Evolutionary conservation across 2,329 filamentous ascomycete genomes (phyloP), one percentile per base, ranked within the genome.

Genomic region (Fusarium camptoceras): DNA sequence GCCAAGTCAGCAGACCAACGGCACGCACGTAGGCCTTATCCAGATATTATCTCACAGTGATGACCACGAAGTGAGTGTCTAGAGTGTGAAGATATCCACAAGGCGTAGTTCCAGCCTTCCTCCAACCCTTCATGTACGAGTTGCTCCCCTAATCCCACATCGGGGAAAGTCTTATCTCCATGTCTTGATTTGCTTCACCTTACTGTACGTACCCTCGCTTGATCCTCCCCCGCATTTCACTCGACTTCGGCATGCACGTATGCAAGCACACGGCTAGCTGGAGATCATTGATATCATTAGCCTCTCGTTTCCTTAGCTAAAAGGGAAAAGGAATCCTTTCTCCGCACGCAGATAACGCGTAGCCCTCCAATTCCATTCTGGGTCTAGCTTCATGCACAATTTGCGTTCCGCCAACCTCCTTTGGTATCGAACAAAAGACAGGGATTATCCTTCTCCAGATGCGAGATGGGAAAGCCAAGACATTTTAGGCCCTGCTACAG

Each of bases 331-430:
- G 27, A 44, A 30, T 50, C 34, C 18, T 47, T 68, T 64, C 68
- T 71, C 64, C 68, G 66, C 68, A 71, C 43, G 9, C 55, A 64
- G 67, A 70, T 70, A 71, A 71, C 67, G 46, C 47, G 46, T 69
- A 41, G 20, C 53, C 25, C 42, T 18, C 27, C 41, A 34, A 11
- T 28, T 2, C 56, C 54, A 20, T 14, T 47, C 50, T 7, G 5
- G 55, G 59, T 20, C 34, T 71, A 66, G 68, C 55, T 55, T 68
- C 59, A 71, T 68, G 68, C 68, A 65, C 55, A 59, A 71, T 71
- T 71, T 71, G 68, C 64, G 48, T 37, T 57, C 51, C 46, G 14
- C 51, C 60, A 71, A 31, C 68, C 68, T 59, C 64, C 69, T 68
- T 64, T 25, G 68, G 68, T 25, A 70, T 55, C 55, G 51, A 63